phyloP scores from a whole-genome alignment of 1,139 yeast species.

The Saccharomycopsis hybrid region DNA sequence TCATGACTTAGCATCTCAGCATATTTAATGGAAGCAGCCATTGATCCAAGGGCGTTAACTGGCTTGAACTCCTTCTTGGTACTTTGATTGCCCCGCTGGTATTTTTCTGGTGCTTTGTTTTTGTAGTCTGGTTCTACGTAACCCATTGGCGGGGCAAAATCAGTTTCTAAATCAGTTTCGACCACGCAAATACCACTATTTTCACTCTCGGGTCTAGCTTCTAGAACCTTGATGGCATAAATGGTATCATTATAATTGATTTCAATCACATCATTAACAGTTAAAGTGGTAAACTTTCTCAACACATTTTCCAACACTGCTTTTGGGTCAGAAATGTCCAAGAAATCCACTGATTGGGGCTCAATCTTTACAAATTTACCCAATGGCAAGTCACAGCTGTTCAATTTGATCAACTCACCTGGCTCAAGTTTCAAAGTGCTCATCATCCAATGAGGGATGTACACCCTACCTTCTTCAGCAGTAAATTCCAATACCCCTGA shows the following conservation, averaged over 20 bases:
- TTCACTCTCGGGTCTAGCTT: constrained; percentile 72
- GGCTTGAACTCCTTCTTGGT: constrained; percentile 28
- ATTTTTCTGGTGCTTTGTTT: constrained; percentile 24
- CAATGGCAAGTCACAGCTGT: constrained; percentile 69
- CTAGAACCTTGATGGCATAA: constrained; percentile 78
- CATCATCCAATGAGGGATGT: constrained; percentile 98
- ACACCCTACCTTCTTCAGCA: constrained; percentile 95
- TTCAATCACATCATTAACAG: constrained; percentile 80
- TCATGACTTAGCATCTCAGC: constrained; percentile 47
- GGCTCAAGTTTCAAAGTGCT: constrained; percentile 63
- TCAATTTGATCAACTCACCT: constrained; percentile 70
- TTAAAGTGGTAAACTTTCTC: constrained; percentile 82
- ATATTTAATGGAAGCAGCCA: constrained; percentile 75
- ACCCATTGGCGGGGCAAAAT: constrained; percentile 98
- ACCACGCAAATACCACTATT: constrained; percentile 79
- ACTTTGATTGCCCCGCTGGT: constrained; percentile 16
- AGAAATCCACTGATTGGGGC: constrained; percentile 89
- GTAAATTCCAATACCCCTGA: constrained; percentile 95
- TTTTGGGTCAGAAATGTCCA: constrained; percentile 92
- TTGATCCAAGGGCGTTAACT: constrained; percentile 48
- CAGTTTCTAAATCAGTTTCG: constrained; percentile 95
- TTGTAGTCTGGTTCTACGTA: constrained; percentile 82
- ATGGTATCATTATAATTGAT: constrained; percentile 75
- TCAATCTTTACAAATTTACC: constrained; percentile 90
- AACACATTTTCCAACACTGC: constrained; percentile 93